Percentiles rank a stretch among this genome's conserved stretches.
phyloP scores from a whole-genome alignment of 768 basidiomycete species.

The Lentinula raphanica region DNA sequence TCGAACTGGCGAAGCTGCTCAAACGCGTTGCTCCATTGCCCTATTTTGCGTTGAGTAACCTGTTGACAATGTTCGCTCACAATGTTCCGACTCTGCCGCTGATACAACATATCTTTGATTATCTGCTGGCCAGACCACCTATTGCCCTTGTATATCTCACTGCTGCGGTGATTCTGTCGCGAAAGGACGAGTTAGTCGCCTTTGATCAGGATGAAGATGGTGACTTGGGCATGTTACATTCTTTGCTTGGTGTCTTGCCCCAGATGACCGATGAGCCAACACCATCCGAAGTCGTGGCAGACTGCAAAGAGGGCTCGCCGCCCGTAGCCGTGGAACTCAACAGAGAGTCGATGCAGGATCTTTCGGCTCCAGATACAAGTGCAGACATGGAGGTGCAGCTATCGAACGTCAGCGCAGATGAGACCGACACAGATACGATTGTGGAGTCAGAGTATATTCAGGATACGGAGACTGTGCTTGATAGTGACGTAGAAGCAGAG shows the following conservation, averaged over 20 bases:
- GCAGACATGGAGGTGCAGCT: background rate
- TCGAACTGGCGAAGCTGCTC: slow-evolving; percentile 60
- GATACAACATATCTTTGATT: slow-evolving; percentile 91
- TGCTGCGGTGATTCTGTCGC: slow-evolving; percentile 58
- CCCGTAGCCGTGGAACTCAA: background rate
- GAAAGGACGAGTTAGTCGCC: slow-evolving; percentile 60
- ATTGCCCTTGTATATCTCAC: slow-evolving; percentile 78
- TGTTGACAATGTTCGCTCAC: slow-evolving; percentile 89
- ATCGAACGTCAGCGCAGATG: background rate
- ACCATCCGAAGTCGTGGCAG: slow-evolving; percentile 17
- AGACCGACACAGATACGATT: background rate
- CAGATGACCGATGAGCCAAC: slow-evolving; percentile 37
- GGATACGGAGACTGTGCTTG: background rate
- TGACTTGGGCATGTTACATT: slow-evolving; percentile 64
- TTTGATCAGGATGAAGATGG: slow-evolving; percentile 71
- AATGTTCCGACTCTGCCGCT: slow-evolving; percentile 86
- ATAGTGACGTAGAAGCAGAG: background rate
- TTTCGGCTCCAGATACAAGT: background rate
- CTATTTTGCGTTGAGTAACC: slow-evolving; percentile 85
- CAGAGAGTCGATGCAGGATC: background rate
- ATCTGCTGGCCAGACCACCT: slow-evolving; percentile 76
- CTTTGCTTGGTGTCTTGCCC: slow-evolving; percentile 62
- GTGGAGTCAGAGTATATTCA: background rate
- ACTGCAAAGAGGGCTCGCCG: background rate
- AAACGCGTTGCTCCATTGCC: slow-evolving; percentile 75